Evolutionary conservation across 208 protist species (phyloP).

Genomic region (Leishmania gerbilli): DNA sequence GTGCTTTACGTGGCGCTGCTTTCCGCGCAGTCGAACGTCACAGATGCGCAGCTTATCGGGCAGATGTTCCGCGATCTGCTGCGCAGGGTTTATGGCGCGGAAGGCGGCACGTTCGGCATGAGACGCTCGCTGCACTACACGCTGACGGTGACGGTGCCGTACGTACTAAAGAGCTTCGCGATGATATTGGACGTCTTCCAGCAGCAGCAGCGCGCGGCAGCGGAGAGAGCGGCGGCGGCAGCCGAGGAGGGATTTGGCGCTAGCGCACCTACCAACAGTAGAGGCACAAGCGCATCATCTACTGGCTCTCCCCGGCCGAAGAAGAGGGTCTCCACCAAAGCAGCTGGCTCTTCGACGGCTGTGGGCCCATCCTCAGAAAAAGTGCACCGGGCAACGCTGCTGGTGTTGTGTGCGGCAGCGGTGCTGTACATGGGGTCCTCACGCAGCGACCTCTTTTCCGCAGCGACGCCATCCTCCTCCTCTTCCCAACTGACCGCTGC

Average conservation of each 20-base stretch:
- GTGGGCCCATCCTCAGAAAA: not conserved
- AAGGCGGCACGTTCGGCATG: slow-evolving; percentile 12
- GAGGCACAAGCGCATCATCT: not conserved
- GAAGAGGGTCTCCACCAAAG: not conserved
- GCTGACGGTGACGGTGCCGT: slow-evolving; percentile 14
- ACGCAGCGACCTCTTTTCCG: not conserved
- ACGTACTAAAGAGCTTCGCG: slow-evolving; percentile 9
- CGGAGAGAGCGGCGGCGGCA: not conserved
- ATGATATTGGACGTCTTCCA: slow-evolving; percentile 13
- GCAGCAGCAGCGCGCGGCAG: slow-evolving; percentile 10
- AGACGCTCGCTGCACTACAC: slow-evolving; percentile 24
- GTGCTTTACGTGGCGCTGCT: slow-evolving; percentile 28
- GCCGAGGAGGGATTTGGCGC: not conserved
- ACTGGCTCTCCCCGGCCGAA: not conserved
- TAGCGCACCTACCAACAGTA: not conserved
- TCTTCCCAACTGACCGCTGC: not conserved
- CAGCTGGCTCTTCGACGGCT: not conserved
- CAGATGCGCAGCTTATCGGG: slow-evolving; percentile 17
- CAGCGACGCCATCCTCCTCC: not conserved
- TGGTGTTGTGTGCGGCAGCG: slow-evolving; percentile 12
- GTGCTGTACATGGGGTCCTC: slow-evolving; percentile 21
- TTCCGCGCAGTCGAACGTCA: slow-evolving; percentile 7
- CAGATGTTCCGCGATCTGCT: slow-evolving; percentile 11
- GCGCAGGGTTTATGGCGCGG: slow-evolving; percentile 17
- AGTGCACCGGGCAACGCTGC: slow-evolving; percentile 6